Percentiles rank a stretch among this genome's conserved stretches.
Evolutionary conservation across 805 yeast species (phyloP).

Genomic region (Metschnikowia orientalis): DNA sequence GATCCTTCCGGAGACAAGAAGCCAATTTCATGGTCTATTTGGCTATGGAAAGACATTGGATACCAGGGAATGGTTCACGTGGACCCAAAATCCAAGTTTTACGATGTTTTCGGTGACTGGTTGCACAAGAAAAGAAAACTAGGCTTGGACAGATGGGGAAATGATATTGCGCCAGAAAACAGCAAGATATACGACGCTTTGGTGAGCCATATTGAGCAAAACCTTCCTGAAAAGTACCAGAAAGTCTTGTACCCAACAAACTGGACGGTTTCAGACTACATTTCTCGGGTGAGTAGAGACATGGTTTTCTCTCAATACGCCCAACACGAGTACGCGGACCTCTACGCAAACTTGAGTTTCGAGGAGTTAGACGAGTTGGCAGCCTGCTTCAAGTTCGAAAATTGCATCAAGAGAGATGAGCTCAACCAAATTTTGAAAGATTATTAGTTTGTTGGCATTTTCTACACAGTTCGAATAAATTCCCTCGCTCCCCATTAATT

Average conservation of each 20-base stretch:
- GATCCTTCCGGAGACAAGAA: slow-evolving; percentile 46
- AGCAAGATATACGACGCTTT: slow-evolving; percentile 35
- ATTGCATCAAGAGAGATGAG: slow-evolving; percentile 38
- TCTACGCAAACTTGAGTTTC: slow-evolving; percentile 36
- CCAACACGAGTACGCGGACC: slow-evolving; percentile 44
- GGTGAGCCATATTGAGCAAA: slow-evolving; percentile 33
- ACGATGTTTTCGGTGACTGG: slow-evolving; percentile 38
- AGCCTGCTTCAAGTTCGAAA: slow-evolving; percentile 48
- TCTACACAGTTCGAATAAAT: not conserved
- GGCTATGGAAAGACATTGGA: slow-evolving; percentile 53
- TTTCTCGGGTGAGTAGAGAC: slow-evolving; percentile 39
- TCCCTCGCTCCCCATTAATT: too few species aligned
- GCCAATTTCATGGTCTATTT: slow-evolving; percentile 48
- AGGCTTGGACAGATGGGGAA: slow-evolving; percentile 50
- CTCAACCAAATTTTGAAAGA: slow-evolving; percentile 32
- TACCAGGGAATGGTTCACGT: slow-evolving; percentile 48
- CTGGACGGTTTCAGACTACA: slow-evolving; percentile 36
- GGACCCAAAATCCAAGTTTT: slow-evolving; percentile 42
- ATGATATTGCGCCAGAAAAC: slow-evolving; percentile 39
- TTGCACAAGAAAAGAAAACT: slow-evolving; percentile 39
- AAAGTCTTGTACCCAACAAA: slow-evolving; percentile 38
- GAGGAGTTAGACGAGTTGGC: slow-evolving; percentile 50
- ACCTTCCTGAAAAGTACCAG: slow-evolving; percentile 39
- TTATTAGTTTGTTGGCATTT: slow-evolving; percentile 13
- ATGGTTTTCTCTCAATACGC: slow-evolving; percentile 41